These are phyloP conservation scores for Fusarium cyanostomum DNA, from an alignment of 2,329 filamentous ascomycete species.

Conservation along the genomic window DNA sequence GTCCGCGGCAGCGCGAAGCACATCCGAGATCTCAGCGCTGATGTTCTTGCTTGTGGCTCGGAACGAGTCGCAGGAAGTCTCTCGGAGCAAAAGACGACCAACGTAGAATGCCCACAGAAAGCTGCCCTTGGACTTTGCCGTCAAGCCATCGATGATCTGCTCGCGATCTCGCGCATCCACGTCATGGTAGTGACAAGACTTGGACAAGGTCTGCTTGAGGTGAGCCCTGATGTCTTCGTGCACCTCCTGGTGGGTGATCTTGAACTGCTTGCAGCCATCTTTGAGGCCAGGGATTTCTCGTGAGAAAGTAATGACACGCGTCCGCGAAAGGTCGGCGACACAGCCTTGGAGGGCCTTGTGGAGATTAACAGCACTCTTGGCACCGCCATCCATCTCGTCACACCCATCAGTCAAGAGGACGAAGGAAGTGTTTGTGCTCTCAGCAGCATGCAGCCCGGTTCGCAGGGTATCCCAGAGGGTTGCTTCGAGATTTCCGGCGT, in stretches of 20 bases:
- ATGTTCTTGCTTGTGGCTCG: constrained; percentile 11
- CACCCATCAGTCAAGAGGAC: constrained; percentile 51
- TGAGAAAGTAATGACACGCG: constrained; percentile 50
- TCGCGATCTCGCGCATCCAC: constrained; percentile 40
- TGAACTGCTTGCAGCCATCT: constrained; percentile 43
- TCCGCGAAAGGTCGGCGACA: constrained; percentile 41
- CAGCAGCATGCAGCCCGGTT: constrained; percentile 45
- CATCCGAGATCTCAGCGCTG: constrained; percentile 12
- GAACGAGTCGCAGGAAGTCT: constrained; percentile 25
- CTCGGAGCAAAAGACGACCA: constrained; percentile 43
- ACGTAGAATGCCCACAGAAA: constrained; percentile 52
- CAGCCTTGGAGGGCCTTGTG: constrained; percentile 46
- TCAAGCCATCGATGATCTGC: constrained; percentile 45
- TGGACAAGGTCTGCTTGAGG: constrained; percentile 30
- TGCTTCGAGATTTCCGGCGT: constrained; percentile 40
- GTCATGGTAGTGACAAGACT: constrained; percentile 27
- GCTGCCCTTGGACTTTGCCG: constrained; percentile 47
- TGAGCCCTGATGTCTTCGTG: constrained; percentile 47
- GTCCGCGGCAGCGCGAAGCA: constrained; percentile 22
- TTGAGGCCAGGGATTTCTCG: constrained; percentile 47
- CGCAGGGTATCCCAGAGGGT: constrained; percentile 50
- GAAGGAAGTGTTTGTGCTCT: constrained; percentile 42
- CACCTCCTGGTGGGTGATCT: constrained; percentile 46
- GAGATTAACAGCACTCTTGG: constrained; percentile 39
- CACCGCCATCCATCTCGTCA: constrained; percentile 46